Evolutionary conservation across 441 rosid genomes (phyloP).

Genomic region (Dalechampia spathulata): DNA sequence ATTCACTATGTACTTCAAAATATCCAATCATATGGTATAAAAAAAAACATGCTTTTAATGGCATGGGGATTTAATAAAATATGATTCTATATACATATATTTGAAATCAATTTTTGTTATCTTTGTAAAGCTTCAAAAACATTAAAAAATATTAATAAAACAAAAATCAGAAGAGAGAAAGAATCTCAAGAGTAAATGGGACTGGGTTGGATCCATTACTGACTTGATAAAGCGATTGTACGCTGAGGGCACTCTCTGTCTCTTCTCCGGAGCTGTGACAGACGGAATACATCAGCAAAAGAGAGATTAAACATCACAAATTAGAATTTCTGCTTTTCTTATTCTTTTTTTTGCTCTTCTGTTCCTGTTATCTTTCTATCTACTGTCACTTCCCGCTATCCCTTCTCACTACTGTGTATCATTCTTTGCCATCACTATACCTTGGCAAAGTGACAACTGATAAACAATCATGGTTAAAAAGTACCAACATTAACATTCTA

Average conservation of each 20-base stretch:
- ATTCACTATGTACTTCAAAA: slow-evolving; percentile 9
- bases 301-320: slow-evolving; percentile 15
- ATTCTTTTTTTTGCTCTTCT: no score
- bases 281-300: slow-evolving; percentile 14
- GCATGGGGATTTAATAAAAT: no score
- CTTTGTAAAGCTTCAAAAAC: no score
- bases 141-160: neutral
- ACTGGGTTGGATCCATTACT: slow-evolving; percentile 17
- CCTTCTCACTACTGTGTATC: neutral
- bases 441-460: no score
- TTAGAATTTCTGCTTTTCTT: slow-evolving; percentile 1
- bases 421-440: no score
- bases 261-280: slow-evolving; percentile 83
- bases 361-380: neutral
- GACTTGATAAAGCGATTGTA: slow-evolving; percentile 96
- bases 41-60: neutral
- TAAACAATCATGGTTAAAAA: no score
- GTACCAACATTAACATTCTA: no score
- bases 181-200: neutral
- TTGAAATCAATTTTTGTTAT: no score
- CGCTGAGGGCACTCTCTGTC: slow-evolving; percentile 96
- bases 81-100: no score
- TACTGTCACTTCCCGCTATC: slow-evolving; percentile 28
- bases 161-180: neutral
- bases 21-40: no score